Evolutionary conservation across 2,329 filamentous ascomycete genomes (phyloP).

Genomic region (Cercospora sp.): DNA sequence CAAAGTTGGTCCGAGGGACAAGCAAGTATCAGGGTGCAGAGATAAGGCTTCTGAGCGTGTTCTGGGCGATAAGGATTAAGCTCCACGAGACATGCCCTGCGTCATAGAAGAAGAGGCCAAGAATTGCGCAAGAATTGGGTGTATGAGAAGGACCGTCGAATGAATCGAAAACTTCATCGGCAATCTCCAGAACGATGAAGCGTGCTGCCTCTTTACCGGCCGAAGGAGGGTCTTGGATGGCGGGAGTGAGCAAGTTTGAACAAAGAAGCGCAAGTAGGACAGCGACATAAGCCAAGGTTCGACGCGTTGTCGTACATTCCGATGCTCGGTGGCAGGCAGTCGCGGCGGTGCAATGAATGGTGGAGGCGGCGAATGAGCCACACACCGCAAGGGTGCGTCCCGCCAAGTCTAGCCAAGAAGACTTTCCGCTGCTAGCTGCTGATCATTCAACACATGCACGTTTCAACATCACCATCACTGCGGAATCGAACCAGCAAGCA

Average conservation of each 20-base stretch:
- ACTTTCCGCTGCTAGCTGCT: neutral
- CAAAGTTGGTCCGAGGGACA: neutral
- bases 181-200: no score
- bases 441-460: no score
- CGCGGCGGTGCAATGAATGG: no score
- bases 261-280: neutral
- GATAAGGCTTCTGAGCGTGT: constrained; percentile 15
- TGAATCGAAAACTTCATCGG: neutral
- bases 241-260: constrained; percentile 5
- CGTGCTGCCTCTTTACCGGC: neutral
- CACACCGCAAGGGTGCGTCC: no score
- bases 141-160: constrained; percentile 12
- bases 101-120: constrained; percentile 12
- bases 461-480: no score
- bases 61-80: constrained; percentile 16
- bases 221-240: neutral
- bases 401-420: no score
- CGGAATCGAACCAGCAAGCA: neutral
- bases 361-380: no score
- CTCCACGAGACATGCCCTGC: constrained; percentile 9
- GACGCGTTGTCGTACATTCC: neutral
- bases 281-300: neutral
- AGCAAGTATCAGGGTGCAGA: neutral
- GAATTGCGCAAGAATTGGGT: constrained; percentile 19
- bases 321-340: neutral